These are phyloP conservation scores for Stephania yunnanensis DNA, from an alignment of 164 flowering plant genomes.

Conservation along the genomic window DNA sequence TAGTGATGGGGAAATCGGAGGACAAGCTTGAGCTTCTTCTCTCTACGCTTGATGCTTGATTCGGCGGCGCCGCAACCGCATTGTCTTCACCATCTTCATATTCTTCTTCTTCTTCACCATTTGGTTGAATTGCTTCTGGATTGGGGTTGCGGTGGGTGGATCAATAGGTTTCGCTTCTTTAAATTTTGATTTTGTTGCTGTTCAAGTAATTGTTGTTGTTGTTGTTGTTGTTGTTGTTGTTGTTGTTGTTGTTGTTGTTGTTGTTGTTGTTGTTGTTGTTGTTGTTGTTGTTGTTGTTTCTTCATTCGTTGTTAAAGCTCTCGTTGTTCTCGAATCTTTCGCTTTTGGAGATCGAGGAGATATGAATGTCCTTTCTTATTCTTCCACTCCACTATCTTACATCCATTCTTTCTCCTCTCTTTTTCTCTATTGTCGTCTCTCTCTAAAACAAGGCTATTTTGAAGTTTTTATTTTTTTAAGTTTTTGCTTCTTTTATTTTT, in stretches of 20 bases:
- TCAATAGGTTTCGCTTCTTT: slow-evolving; percentile 10
- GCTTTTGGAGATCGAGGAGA: slow-evolving; percentile 1
- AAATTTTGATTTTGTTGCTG: background rate
- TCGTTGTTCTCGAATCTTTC: background rate
- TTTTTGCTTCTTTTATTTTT: background rate
- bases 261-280: too few species aligned
- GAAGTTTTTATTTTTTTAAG: background rate
- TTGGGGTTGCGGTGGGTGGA: slow-evolving; percentile 27
- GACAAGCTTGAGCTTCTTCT: slow-evolving; percentile 53
- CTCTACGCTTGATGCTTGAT: slow-evolving; percentile 25
- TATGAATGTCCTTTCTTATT: background rate
- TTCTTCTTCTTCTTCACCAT: background rate
- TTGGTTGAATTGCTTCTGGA: slow-evolving; percentile 13
- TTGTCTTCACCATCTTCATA: slow-evolving; percentile 4
- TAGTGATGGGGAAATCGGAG: slow-evolving; percentile 27
- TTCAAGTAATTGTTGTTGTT: too few species aligned
- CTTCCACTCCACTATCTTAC: background rate
- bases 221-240: background rate
- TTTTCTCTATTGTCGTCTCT: background rate
- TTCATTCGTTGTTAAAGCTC: too few species aligned
- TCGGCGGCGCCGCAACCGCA: slow-evolving; percentile 21
- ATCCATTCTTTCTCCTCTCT: background rate
- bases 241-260: too few species aligned
- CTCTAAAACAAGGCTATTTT: background rate
- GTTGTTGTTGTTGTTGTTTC: too few species aligned